phyloP scores from a whole-genome alignment of 2,329 filamentous ascomycete genomes.

The Aureobasidium sp. region DNA sequence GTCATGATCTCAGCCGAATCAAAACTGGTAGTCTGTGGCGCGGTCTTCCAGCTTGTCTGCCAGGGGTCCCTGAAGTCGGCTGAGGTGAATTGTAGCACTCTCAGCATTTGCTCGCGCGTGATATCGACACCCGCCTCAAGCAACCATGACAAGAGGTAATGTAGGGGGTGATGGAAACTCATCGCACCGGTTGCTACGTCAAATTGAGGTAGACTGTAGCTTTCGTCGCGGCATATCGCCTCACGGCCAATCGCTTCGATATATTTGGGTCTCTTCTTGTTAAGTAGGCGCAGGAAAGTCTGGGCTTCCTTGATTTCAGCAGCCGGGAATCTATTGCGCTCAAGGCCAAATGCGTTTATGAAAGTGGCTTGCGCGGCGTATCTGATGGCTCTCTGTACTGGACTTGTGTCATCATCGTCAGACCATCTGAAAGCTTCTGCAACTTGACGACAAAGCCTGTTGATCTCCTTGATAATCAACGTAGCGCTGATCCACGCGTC shows the following conservation, averaged over 20 bases:
- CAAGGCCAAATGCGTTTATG: constrained; percentile 79
- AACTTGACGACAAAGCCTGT: constrained; percentile 80
- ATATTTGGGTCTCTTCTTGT: constrained; percentile 33
- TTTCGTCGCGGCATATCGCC: constrained; percentile 7
- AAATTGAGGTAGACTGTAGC: constrained; percentile 68
- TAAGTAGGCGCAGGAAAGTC: constrained; percentile 54
- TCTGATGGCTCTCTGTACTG: constrained; percentile 63
- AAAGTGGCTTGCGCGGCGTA: constrained; percentile 76
- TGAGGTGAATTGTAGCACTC: constrained; percentile 62
- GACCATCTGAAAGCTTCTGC: constrained; percentile 64
- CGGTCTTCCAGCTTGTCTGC: constrained; percentile 15
- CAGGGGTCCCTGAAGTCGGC: constrained; percentile 52
- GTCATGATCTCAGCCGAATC: constrained; percentile 12
- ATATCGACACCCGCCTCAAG: constrained; percentile 80
- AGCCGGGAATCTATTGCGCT: constrained; percentile 74
- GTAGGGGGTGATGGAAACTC: constrained; percentile 94
- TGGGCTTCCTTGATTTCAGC: constrained; percentile 83
- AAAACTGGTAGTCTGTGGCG: not conserved
- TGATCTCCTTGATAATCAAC: constrained; percentile 88
- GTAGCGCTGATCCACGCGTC: constrained; percentile 98
- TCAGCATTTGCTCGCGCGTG: constrained; percentile 55
- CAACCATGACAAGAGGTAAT: constrained; percentile 94
- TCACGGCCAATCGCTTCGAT: constrained; percentile 20
- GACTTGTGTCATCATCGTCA: constrained; percentile 45
- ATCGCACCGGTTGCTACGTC: constrained; percentile 82